Evolutionary conservation across 2,329 filamentous ascomycete species (phyloP).

Genomic region (Mariannaea elegans): DNA sequence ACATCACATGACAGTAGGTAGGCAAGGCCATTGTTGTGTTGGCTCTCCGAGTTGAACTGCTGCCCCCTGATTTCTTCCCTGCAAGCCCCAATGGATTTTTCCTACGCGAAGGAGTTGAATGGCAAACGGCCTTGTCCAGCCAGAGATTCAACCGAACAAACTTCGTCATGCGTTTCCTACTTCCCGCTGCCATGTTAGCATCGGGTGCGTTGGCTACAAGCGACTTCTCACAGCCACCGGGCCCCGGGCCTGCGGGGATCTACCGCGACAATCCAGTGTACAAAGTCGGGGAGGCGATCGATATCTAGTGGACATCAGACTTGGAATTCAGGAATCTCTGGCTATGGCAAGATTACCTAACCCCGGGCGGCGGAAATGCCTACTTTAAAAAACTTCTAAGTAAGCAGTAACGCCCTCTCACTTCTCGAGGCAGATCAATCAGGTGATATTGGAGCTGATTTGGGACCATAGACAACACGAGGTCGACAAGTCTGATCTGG

Average conservation of each 20-base stretch:
- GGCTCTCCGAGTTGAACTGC: too few species aligned
- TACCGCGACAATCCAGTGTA: constrained; percentile 10
- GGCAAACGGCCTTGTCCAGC: background rate
- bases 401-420: background rate
- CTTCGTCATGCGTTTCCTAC: background rate
- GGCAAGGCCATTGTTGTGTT: too few species aligned
- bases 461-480: background rate
- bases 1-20: too few species aligned
- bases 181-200: background rate
- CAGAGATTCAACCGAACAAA: background rate
- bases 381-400: background rate
- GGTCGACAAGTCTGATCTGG: background rate
- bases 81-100: too few species aligned
- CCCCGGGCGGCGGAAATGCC: background rate
- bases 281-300: background rate
- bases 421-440: background rate
- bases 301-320: constrained; percentile 4
- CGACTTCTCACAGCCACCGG: background rate
- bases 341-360: constrained; percentile 2
- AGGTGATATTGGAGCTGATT: background rate
- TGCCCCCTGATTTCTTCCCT: too few species aligned
- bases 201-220: background rate
- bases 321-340: background rate
- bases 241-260: background rate
- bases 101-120: too few species aligned